Evolutionary conservation across 495 filamentous ascomycete genomes (phyloP).

Genomic region (Aspergillus bertholletiae): DNA sequence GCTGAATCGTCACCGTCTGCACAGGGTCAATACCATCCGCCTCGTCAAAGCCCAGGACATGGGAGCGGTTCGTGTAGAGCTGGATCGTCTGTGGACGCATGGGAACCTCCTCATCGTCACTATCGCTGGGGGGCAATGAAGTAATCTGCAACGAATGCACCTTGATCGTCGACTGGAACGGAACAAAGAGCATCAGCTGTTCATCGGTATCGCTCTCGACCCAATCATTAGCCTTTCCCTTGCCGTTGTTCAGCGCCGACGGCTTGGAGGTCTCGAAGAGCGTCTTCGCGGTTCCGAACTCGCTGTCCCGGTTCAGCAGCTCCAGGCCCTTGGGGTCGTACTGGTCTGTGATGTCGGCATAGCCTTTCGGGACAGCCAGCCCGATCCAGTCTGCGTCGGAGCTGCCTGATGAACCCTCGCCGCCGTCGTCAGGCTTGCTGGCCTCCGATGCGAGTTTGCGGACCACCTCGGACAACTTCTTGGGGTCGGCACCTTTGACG

Average conservation of each 20-base stretch:
- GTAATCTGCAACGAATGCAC: conserved; percentile 89
- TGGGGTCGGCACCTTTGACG: conserved; percentile 69
- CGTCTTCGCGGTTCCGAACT: conserved; percentile 62
- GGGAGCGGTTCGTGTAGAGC: conserved; percentile 79
- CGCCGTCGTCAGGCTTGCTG: conserved; percentile 48
- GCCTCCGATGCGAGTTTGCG: conserved; percentile 71
- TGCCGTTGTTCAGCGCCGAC: conserved; percentile 59
- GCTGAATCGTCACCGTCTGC: conserved; percentile 68
- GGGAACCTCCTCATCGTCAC: conserved; percentile 68
- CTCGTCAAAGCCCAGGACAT: conserved; percentile 93
- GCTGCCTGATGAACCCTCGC: conserved; percentile 35
- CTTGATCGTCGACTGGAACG: conserved; percentile 86
- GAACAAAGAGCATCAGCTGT: conserved; percentile 91
- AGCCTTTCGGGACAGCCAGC: conserved; percentile 71
- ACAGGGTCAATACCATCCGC: conserved; percentile 79
- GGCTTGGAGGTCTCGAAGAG: conserved; percentile 72
- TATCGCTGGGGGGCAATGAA: conserved; percentile 60
- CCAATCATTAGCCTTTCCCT: conserved; percentile 66
- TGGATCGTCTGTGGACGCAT: conserved; percentile 84
- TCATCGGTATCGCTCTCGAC: conserved; percentile 99
- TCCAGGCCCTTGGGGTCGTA: conserved; percentile 78
- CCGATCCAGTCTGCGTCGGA: conserved; percentile 64
- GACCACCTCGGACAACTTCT: conserved; percentile 64
- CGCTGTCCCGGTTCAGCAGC: conserved; percentile 77
- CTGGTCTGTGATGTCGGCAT: conserved; percentile 77